Base-by-base conservation (phyloP, 257 asterid species). In the Nicotiana sylvestris region DNA sequence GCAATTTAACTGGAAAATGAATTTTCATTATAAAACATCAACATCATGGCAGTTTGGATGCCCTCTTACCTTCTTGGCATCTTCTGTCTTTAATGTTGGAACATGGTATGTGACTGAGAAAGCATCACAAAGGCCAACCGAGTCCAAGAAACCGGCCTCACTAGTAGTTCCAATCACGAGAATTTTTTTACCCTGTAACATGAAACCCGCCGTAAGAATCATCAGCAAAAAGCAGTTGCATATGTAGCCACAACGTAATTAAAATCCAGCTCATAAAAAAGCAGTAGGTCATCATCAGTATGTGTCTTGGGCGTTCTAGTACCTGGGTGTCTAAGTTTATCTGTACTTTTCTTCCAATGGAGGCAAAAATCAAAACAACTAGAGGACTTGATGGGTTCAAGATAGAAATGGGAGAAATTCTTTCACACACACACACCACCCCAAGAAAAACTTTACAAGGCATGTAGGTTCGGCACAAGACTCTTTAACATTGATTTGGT, bases 141-240 rank as follows among this genome's bases (percentile, higher is more conserved):
- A 90, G 51, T 89, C 97, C 87, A 96, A 90, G 91, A 96, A 94
- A 84, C 86, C 82, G 16, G 88, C 90, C 89, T 96, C 97, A 81
- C 98, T 96, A 53, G 99, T 94, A 67, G 99, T 93, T 83, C 99
- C 99, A 87, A 96, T 89, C 69, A 96, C 98, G 49, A 93, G 97
- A 43, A 96, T 78, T 61, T 92, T 96, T 82, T 94, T 95, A 35
- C 99, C 98, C 99, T 95, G 92, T 49, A 83, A 27, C 27, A 12
- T 27, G 37, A 66, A 62, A 62, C 68, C 68, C 27, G 68, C 12
- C 6, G 8, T 10, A 62, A 62, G 35, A 62, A 62, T 58, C n/a
- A 78, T 29, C 27, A 58, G 58, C 82, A 65, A 65, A 64, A 51
- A 74, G 66, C 35, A 21, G 74, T 76, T 51, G 57, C 55, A 72